phyloP scores from a whole-genome alignment of 176 grass and related monocot genomes.

The Bothriochloa decipiens region DNA sequence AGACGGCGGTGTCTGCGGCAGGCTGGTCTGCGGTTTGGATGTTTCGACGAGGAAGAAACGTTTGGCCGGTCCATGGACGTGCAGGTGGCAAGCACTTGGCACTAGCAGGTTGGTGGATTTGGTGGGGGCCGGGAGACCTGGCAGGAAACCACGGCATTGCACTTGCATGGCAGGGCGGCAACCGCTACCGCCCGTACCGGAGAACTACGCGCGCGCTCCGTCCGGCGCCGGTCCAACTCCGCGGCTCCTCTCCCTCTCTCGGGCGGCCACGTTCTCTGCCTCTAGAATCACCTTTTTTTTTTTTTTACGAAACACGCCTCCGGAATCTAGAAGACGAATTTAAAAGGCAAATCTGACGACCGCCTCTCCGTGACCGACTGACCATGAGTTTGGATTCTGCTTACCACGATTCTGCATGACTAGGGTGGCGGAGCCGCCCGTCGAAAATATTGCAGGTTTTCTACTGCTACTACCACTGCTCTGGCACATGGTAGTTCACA shows the following conservation, averaged over 20 bases:
- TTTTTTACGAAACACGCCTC: neutral
- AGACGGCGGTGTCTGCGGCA: no score
- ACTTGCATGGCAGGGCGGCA: no score
- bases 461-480: no score
- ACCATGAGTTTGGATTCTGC: neutral
- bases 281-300: neutral
- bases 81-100: no score
- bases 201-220: neutral
- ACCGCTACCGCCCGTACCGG: neutral
- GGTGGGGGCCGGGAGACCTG: neutral
- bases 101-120: no score
- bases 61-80: neutral
- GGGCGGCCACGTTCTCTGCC: neutral
- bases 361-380: neutral
- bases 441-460: no score
- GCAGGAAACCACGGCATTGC: neutral
- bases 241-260: neutral
- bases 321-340: neutral
- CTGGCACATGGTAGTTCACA: no score
- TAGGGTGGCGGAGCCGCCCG: no score
- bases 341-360: neutral
- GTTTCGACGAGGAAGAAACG: neutral
- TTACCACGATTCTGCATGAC: no score
- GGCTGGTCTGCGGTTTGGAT: neutral
- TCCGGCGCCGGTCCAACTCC: neutral